Base-by-base conservation (phyloP, 352 stramenopile species). In the Phytopythium montanum region DNA sequence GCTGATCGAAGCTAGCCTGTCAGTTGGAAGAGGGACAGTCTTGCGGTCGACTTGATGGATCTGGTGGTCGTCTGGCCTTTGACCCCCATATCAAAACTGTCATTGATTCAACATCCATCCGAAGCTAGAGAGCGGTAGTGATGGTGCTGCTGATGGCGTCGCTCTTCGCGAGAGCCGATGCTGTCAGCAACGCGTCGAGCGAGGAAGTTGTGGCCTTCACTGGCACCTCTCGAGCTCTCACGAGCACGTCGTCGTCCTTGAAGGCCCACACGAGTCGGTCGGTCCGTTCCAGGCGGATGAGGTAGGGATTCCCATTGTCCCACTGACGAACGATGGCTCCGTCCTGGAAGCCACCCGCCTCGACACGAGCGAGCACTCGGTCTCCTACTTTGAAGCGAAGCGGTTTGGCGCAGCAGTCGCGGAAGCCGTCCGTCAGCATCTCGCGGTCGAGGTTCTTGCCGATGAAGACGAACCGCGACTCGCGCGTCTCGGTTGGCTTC, bases 391-490 rank as follows among this genome's bases (percentile, higher is more conserved):
- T 61, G 46, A 87, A 86, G 4, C 72, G 72, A 21, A 84, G 62
- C 23, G 67, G 36, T 2, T 50, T 55, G 0, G 73, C 71, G 61
- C 66, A 68, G 51, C 72, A 87, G 31, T 63, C 64, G 13, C 76
- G 56, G 53, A 95, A 77, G 5, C 65, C 73, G 10, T 71, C 62
- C 0, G 67, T 74, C 48, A 95, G 74, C 26, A 74, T 64, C 41
- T 78, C 59, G 25, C 76, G 78, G 63, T 94, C 84, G 41, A 96
- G 81, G 52, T 90, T 79, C 61, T 92, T 89, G 42, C 96, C 96
- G 75, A 99, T 98, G 67, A 98, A 98, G 38, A 98, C 96, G 70
- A 98, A 97, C 39, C 97, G 95, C 57, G 92, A 97, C 52, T 94
- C 63, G 29, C 88, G 74, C 8, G 52, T 68, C 65, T 98, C 94